Conservation (phyloP, 2,329 filamentous ascomycete genomes). For the Cryphonectria japonica region DNA sequence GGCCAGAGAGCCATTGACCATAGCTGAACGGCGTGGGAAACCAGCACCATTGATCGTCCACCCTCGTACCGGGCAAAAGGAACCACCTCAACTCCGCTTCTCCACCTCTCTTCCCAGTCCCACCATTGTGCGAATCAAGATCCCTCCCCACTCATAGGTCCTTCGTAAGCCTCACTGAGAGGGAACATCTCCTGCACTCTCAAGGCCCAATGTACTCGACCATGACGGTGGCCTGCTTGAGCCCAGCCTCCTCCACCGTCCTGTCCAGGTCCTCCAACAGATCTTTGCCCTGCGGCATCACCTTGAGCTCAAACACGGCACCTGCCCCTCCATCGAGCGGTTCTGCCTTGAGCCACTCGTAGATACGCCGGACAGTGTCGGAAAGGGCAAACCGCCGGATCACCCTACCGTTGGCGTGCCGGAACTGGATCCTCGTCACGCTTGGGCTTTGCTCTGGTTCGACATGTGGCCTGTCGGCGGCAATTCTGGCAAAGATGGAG, state of each 20-base stretch:
- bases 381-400: conserved; percentile 81
- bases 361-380: conserved; percentile 81
- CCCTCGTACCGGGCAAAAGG: too few relatives aligned
- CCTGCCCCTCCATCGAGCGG: conserved; percentile 80
- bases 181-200: background rate
- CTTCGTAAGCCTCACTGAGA: background rate
- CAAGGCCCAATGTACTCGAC: conserved; percentile 64
- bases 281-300: conserved; percentile 77
- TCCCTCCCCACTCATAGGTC: too few relatives aligned
- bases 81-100: background rate
- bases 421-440: conserved; percentile 85
- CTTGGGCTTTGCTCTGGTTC: conserved; percentile 76
- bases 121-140: too few relatives aligned
- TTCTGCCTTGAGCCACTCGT: conserved; percentile 94
- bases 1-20: background rate
- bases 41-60: too few relatives aligned
- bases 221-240: conserved; percentile 95
- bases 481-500: conserved; percentile 70
- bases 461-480: conserved; percentile 70
- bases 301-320: conserved; percentile 83
- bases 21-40: too few relatives aligned
- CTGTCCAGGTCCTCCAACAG: conserved; percentile 74
- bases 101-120: too few relatives aligned
- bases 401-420: conserved; percentile 80
- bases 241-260: conserved; percentile 77